These are phyloP conservation scores for Annulohypoxylon bovei DNA, from an alignment of 495 filamentous ascomycete genomes.

Conservation along the genomic window DNA sequence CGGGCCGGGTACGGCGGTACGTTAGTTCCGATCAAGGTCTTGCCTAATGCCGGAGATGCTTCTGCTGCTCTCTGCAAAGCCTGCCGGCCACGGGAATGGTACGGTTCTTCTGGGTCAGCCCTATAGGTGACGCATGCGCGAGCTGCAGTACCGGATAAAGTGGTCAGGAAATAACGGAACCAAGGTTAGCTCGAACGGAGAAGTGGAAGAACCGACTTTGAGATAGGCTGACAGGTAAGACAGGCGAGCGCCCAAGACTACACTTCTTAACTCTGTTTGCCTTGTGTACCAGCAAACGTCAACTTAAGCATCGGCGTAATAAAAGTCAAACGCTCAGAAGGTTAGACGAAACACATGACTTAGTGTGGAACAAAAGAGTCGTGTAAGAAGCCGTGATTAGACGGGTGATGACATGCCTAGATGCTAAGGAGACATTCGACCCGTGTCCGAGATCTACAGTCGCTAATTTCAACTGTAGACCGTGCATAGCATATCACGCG, in stretches of 20 bases:
- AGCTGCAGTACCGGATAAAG: conserved; percentile 30
- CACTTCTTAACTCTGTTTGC: conserved; percentile 5
- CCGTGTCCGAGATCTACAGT: conserved; percentile 28
- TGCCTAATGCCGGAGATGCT: neutral
- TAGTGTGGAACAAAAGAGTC: conserved; percentile 36
- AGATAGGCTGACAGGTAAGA: conserved; percentile 28
- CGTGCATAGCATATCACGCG: conserved; percentile 25
- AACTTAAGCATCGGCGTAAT: conserved; percentile 37
- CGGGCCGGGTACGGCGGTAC: conserved; percentile 8
- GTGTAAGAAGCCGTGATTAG: conserved; percentile 27
- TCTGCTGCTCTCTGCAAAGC: conserved; percentile 1
- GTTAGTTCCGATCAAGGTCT: conserved; percentile 20
- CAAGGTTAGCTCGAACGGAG: conserved; percentile 22
- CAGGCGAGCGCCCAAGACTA: conserved; percentile 25
- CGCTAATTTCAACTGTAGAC: conserved; percentile 31
- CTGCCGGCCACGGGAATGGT: conserved; percentile 31
- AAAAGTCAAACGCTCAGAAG: conserved; percentile 22
- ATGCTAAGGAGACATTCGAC: conserved; percentile 20
- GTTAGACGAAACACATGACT: conserved; percentile 40
- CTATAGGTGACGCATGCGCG: conserved; percentile 31
- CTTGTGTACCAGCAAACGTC: conserved; percentile 32
- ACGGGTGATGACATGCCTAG: conserved; percentile 32
- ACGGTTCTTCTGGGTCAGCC: conserved; percentile 30
- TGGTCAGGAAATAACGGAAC: conserved; percentile 27
- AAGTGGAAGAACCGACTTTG: conserved; percentile 19